Evolutionary conservation across 2,329 filamentous ascomycete species (phyloP), one percentile per base, ranked within the genome.

Genomic region (Thelonectria discophora): DNA sequence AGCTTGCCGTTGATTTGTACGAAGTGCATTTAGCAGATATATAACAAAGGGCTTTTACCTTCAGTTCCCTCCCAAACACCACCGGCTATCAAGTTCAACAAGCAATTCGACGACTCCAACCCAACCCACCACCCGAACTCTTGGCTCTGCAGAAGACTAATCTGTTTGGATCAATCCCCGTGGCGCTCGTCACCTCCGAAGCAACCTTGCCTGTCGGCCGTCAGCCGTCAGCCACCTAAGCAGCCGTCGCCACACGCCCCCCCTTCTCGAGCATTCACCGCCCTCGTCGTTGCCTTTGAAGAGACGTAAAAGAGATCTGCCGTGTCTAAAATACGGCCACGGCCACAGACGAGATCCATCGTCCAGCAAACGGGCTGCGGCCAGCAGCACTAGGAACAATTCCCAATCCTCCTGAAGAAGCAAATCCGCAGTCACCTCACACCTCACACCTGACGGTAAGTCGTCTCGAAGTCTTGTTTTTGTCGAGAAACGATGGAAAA

Each of bases 261-360:
- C 56, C 47, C 34, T 65, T 65, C 64, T 65, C 54, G 64, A 66
- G 62, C 65, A 67, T 70, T 62, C 65, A 69, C 55, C 61, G 57
- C 60, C 63, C 55, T 59, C 48, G 65, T 60, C 51, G 37, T 61
- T 57, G 54, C 48, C 66, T 60, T 53, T 58, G 60, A 30, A 24
- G 24, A 7, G 4, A 7, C 24, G 5, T 8, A 2, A 30, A 9
- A 49, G 60, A 72, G 69, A 71, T 72, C 69, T 72, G 58, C 60
- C 60, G 68, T 68, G 68, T 61, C 63, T 60, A 70, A 67, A 30
- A 30, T 30, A 30, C 27, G 27, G 27, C 67, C 42, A 30, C 27
- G 27, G 27, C 67, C 42, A 45, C 48, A 58, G 42, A 58, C 40
- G 46, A 69, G 65, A 71, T 69, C 65, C 47, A 53, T 55, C 54